Percentiles rank a stretch among this genome's conserved stretches.
These are phyloP conservation scores for Cenchrus fungigraminus DNA, from an alignment of 176 grass and related monocot genomes.

Conservation along the genomic window DNA sequence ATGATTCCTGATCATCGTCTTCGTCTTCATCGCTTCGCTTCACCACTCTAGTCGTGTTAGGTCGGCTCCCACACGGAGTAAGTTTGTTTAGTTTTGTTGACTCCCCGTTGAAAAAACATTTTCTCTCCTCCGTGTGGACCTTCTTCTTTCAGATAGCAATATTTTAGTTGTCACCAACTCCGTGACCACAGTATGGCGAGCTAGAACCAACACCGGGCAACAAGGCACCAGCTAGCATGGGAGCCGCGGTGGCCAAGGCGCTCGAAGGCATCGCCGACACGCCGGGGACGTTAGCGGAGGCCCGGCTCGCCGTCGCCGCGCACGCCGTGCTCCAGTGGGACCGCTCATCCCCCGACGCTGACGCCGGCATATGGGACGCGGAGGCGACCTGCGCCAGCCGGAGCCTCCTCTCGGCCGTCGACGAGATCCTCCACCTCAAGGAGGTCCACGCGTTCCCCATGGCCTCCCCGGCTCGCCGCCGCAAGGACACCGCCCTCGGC, in stretches of 20 bases:
- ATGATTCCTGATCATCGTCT: too few relatives aligned
- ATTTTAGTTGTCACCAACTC: too few relatives aligned
- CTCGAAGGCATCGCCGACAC: not conserved
- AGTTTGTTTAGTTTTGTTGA: too few relatives aligned
- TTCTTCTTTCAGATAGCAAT: not conserved
- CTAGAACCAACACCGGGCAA: not conserved
- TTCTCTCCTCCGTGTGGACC: too few relatives aligned
- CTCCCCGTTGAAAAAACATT: too few relatives aligned
- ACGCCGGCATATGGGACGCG: constrained; percentile 2
- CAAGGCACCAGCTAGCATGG: not conserved
- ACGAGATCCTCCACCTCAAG: constrained; percentile 31
- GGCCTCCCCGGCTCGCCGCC: not conserved
- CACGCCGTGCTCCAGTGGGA: not conserved
- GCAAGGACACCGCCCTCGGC: constrained; percentile 18
- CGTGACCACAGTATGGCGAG: not conserved
- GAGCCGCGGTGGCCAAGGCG: constrained; percentile 5
- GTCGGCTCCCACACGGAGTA: too few relatives aligned
- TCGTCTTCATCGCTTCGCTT: too few relatives aligned
- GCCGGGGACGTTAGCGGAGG: not conserved
- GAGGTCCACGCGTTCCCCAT: constrained; percentile 37
- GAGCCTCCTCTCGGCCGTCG: constrained; percentile 28
- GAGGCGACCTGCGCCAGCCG: not conserved
- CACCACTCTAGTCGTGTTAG: too few relatives aligned
- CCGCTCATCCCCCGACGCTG: not conserved
- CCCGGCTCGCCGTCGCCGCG: constrained; percentile 5